Evolutionary conservation across 495 filamentous ascomycete species (phyloP).

Genomic region (Talaromyces trachyspermus): DNA sequence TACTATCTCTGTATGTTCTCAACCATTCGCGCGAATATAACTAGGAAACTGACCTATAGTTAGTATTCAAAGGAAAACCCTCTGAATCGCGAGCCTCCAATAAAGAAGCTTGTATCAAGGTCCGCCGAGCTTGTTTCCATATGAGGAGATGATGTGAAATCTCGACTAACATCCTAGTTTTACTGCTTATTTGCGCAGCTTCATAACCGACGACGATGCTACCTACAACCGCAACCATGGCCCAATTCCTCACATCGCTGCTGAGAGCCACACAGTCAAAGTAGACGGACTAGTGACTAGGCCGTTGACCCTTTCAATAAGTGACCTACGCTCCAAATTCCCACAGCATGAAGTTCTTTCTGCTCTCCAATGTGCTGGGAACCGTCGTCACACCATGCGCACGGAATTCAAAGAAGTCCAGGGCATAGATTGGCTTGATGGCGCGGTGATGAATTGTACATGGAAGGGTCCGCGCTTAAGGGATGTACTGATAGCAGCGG

Average conservation of each 20-base stretch:
- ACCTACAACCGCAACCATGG: constrained; percentile 48
- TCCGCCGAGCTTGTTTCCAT: constrained; percentile 12
- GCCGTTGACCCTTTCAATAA: constrained; percentile 22
- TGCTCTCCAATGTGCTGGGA: constrained; percentile 57
- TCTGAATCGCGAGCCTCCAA: constrained; percentile 36
- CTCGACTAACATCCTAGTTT: too few species aligned
- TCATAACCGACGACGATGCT: constrained; percentile 30
- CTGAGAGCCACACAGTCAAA: constrained; percentile 31
- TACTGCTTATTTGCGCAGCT: too few species aligned
- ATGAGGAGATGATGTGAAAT: too few species aligned
- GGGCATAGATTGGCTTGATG: constrained; percentile 58
- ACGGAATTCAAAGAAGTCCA: constrained; percentile 52
- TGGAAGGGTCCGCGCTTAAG: constrained; percentile 49
- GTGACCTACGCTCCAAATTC: constrained; percentile 37
- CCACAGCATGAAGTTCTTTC: constrained; percentile 47
- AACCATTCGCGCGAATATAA: background rate
- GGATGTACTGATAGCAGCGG: constrained; percentile 45
- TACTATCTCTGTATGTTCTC: background rate
- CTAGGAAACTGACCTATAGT: constrained; percentile 16
- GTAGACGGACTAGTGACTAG: constrained; percentile 32
- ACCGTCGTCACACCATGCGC: constrained; percentile 58
- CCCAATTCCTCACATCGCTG: constrained; percentile 39
- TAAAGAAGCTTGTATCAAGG: constrained; percentile 30
- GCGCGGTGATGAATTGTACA: constrained; percentile 55
- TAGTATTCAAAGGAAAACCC: constrained; percentile 32